A percentile compares a stretch with the other conserved stretches of the same genome.
Evolutionary conservation across 805 yeast species (phyloP).

Genomic region (Zygosaccharomyces rouxii): DNA sequence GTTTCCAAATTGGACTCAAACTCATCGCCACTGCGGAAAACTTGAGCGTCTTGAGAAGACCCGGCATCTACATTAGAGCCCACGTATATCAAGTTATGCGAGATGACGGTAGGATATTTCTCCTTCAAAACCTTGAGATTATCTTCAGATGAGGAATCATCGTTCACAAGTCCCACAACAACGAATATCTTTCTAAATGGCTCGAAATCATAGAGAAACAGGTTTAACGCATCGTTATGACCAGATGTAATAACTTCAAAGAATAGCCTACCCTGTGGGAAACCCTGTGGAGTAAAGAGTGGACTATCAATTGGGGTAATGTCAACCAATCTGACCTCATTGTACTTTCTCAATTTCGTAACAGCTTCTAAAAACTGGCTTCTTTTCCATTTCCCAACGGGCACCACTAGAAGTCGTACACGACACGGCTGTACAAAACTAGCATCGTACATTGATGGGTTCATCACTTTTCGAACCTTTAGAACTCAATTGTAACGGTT

Average conservation of each 20-base stretch:
- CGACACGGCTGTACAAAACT: constrained; percentile 56
- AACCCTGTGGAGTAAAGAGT: constrained; percentile 77
- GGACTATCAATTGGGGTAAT: constrained; percentile 58
- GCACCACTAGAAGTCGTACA: constrained; percentile 64
- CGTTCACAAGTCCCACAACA: constrained; percentile 46
- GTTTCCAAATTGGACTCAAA: constrained; percentile 46
- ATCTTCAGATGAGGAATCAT: constrained; percentile 22
- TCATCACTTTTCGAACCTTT: constrained; percentile 8
- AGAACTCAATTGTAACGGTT: not conserved
- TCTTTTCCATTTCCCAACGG: constrained; percentile 48
- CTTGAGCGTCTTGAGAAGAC: constrained; percentile 2
- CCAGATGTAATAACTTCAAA: constrained; percentile 47
- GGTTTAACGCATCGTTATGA: constrained; percentile 47
- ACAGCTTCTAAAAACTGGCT: constrained; percentile 40
- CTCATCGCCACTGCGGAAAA: constrained; percentile 7
- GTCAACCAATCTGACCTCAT: constrained; percentile 71
- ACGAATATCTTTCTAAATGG: constrained; percentile 77
- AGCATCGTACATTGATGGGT: constrained; percentile 15
- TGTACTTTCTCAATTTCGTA: constrained; percentile 42
- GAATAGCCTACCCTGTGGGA: constrained; percentile 70
- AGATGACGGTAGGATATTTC: constrained; percentile 31
- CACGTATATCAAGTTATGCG: constrained; percentile 28
- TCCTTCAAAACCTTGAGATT: constrained; percentile 39
- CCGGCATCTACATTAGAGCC: constrained; percentile 10
- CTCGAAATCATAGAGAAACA: constrained; percentile 80